Base-by-base conservation (phyloP, 1,284 basidiomycete genomes). In the Ustilago shanxiensis region DNA sequence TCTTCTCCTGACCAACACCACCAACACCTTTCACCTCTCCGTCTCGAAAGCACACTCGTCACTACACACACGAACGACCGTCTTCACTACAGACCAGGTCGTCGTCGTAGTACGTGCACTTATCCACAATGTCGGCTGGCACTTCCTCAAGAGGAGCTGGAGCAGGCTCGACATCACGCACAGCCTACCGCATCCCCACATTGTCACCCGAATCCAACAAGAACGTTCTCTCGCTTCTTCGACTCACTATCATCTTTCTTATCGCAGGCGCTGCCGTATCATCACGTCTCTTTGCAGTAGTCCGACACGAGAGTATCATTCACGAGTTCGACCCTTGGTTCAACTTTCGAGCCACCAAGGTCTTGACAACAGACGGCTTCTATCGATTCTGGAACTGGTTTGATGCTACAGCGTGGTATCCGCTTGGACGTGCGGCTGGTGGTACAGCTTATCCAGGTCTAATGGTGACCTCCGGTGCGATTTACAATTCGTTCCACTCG, bases 301-400 rank as follows among this genome's bases (percentile, higher is more conserved):
- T 99, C 77, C 94, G 98, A 79, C 97, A 98, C 86, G 97, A 99
- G 89, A 95, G 93, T 90, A 95, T 99, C 84, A 98, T 98, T 83
- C 96, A 98, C 88, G 96, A 99, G 89, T 98, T 98, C 60, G 45
- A 98, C 86, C 95, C 95, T 77, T 98, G 95, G 95, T 98, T 83
- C 58, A 78, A 82, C 77, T 77, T 65, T 63, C 60, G 66, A 1
- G 69, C 29, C 61, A 59, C 82, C 95, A 95, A 95, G 93, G 91
- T 99, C 95, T 88, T 99, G 94, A 96, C 83, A 33, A 80, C 79
- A 28, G 83, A 86, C 55, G 84, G 84, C 14, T 86, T 81, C 78
- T 86, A 86, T 65, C 70, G 82, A 22, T 86, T 86, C 69, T 85
- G 83, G 82, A 99, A 99, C 87, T 99, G 97, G 97, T 99, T 99